phyloP scores from a whole-genome alignment of 2,329 filamentous ascomycete genomes.

The Aspergillus sp. region DNA sequence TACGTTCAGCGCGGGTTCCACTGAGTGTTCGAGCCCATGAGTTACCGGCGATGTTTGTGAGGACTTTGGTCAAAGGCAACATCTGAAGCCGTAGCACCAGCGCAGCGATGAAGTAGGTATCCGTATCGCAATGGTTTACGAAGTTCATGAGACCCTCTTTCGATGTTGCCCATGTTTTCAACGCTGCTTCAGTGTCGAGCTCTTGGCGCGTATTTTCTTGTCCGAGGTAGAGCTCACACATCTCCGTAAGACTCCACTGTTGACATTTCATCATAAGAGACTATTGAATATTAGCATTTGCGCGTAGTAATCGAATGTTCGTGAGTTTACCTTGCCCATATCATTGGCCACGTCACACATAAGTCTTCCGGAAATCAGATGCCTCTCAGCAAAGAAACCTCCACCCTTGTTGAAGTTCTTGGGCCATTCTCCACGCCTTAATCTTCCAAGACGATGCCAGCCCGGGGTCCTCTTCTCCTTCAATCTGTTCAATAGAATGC shows the following conservation, averaged over 20 bases:
- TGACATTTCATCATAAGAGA: slow-evolving; percentile 96
- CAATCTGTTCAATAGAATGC: slow-evolving; percentile 78
- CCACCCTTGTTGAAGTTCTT: slow-evolving; percentile 78
- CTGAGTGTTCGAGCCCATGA: slow-evolving; percentile 96
- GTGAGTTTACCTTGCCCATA: slow-evolving; percentile 65
- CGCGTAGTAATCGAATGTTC: neutral
- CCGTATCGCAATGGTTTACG: slow-evolving; percentile 86
- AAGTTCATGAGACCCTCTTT: slow-evolving; percentile 89
- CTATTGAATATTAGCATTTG: slow-evolving; percentile 28
- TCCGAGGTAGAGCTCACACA: slow-evolving; percentile 86
- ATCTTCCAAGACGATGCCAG: slow-evolving; percentile 87
- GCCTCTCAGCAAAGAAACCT: slow-evolving; percentile 87
- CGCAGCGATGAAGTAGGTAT: slow-evolving; percentile 93
- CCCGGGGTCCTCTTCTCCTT: slow-evolving; percentile 86
- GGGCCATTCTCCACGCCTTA: slow-evolving; percentile 83
- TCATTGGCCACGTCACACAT: slow-evolving; percentile 95
- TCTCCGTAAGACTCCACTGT: slow-evolving; percentile 96
- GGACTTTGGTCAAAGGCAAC: slow-evolving; percentile 85
- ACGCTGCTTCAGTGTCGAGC: slow-evolving; percentile 78
- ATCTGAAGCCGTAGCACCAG: slow-evolving; percentile 86
- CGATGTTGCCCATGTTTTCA: slow-evolving; percentile 80
- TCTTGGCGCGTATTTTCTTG: slow-evolving; percentile 70
- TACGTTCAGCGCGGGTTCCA: slow-evolving; percentile 92
- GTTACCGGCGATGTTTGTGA: slow-evolving; percentile 95
- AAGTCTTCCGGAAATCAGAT: slow-evolving; percentile 80